phyloP scores from a whole-genome alignment of 805 yeast genomes.

The Lipomyces spencermartinsiae region DNA sequence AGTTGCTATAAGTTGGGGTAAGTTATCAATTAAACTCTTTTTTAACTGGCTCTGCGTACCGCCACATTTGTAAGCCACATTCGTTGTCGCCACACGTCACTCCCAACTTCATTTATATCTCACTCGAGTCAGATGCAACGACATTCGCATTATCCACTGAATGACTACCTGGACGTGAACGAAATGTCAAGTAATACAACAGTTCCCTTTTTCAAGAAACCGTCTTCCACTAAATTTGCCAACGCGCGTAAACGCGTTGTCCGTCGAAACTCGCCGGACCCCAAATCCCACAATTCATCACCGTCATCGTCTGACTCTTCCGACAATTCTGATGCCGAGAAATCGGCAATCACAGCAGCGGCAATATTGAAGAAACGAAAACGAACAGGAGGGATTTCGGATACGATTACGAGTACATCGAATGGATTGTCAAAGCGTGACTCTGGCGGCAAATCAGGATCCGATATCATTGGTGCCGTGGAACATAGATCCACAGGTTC shows the following conservation, averaged over 20 bases:
- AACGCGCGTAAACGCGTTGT: conserved; percentile 24
- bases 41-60: background rate
- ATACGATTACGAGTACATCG: conserved; percentile 23
- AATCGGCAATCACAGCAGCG: conserved; percentile 4
- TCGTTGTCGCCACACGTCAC: background rate
- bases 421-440: conserved; percentile 19
- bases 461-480: conserved; percentile 31
- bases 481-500: conserved; percentile 13
- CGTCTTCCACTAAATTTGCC: conserved; percentile 15
- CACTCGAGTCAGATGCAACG: background rate
- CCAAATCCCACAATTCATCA: background rate
- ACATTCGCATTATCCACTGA: background rate
- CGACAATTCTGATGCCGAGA: conserved; percentile 6
- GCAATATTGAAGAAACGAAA: conserved; percentile 23
- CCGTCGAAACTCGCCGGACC: background rate
- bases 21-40: too few species aligned
- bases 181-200: conserved; percentile 22
- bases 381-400: conserved; percentile 30
- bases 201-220: conserved; percentile 27
- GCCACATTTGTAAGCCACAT: conserved; percentile 15
- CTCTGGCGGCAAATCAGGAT: conserved; percentile 7
- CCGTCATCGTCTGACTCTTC: conserved; percentile 5
- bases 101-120: background rate
- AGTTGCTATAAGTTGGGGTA: too few species aligned
- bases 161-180: background rate